Conservation (phyloP, 2,329 filamentous ascomycete genomes). For the Mycosphaerella sp. region DNA sequence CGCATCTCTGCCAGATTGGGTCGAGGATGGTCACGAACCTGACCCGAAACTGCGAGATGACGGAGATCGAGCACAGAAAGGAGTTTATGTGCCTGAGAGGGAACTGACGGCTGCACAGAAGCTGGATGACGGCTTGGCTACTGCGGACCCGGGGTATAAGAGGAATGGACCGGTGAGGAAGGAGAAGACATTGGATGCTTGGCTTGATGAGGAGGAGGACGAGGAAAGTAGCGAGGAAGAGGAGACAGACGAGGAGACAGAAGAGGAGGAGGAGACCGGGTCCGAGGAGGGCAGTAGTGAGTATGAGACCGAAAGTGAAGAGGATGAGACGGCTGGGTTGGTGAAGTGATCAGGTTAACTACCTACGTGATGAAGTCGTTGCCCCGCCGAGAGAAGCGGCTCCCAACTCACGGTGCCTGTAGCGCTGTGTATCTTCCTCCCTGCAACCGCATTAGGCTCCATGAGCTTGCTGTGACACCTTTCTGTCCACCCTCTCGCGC, state of each 20-base stretch:
- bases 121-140: constrained; percentile 53
- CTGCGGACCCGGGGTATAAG: constrained; percentile 38
- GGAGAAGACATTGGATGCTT: constrained; percentile 83
- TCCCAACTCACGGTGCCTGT: no score
- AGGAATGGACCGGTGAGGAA: constrained; percentile 47
- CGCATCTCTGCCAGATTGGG: constrained; percentile 75
- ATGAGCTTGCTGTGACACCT: no score
- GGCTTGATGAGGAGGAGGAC: constrained; percentile 69
- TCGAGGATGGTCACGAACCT: constrained; percentile 70
- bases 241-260: constrained; percentile 24
- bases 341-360: constrained; percentile 1
- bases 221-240: constrained; percentile 47
- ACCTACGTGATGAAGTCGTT: neutral
- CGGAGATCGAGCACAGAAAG: constrained; percentile 26
- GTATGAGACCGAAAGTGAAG: constrained; percentile 37
- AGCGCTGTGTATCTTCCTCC: no score
- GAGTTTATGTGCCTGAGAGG: constrained; percentile 34
- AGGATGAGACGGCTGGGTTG: constrained; percentile 39
- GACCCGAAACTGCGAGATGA: constrained; percentile 65
- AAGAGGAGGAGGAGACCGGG: constrained; percentile 43
- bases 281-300: constrained; percentile 44
- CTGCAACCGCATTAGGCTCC: no score
- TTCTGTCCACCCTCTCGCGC: no score
- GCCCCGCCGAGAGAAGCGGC: no score
- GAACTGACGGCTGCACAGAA: constrained; percentile 46